Evolutionary conservation across 1,284 basidiomycete genomes (phyloP).

Genomic region (Phenoliferia sp.): DNA sequence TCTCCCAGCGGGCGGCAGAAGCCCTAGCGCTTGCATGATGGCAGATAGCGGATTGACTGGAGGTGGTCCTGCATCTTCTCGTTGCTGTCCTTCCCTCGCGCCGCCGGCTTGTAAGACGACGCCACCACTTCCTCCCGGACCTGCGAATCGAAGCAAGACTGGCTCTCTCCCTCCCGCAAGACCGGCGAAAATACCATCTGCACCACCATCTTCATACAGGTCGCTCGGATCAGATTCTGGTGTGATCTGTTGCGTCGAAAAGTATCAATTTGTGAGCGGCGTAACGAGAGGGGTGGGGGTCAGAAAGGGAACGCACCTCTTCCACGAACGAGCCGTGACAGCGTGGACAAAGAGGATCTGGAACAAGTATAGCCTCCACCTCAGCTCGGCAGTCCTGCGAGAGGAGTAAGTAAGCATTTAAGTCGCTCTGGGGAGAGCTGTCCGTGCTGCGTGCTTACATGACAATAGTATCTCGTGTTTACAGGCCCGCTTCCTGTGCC

Average conservation of each 20-base stretch:
- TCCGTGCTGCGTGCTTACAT: no score
- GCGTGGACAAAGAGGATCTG: not conserved
- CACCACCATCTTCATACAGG: no score
- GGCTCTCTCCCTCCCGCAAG: not conserved
- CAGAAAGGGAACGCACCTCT: not conserved
- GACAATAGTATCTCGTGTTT: no score
- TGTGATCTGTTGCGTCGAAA: not conserved
- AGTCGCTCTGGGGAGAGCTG: no score
- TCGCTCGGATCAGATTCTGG: not conserved
- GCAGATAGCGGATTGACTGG: not conserved
- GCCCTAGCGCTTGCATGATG: not conserved
- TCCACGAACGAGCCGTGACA: not conserved
- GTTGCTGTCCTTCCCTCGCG: not conserved
- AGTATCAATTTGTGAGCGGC: not conserved
- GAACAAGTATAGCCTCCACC: not conserved
- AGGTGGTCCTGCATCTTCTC: not conserved
- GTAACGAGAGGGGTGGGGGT: not conserved
- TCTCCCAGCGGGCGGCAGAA: not conserved
- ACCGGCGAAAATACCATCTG: not conserved
- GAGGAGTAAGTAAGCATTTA: no score
- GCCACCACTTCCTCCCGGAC: not conserved
- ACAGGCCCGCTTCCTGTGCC: no score
- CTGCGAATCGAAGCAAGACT: not conserved
- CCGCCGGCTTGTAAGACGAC: not conserved
- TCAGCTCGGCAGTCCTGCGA: not conserved